These are phyloP conservation scores for Globisporangium camurandrum DNA, from an alignment of 352 stramenopile species.

Conservation along the genomic window DNA sequence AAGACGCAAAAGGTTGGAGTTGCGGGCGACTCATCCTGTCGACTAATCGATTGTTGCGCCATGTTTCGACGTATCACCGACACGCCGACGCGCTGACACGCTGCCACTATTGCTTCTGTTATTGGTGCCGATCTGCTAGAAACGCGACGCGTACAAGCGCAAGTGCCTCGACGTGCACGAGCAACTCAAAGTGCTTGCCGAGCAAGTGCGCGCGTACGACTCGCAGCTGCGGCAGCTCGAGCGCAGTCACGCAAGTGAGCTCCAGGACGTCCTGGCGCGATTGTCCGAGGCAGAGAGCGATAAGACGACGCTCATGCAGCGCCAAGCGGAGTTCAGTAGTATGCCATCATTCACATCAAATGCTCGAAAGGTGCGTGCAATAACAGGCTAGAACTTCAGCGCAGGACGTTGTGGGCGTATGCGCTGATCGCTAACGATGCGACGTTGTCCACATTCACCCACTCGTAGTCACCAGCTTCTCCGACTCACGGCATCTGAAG, in stretches of 20 bases:
- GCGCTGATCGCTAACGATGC: too few relatives aligned
- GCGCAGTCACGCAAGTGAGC: slow-evolving; percentile 41
- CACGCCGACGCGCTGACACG: too few relatives aligned
- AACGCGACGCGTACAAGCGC: slow-evolving; percentile 74
- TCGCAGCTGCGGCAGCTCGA: slow-evolving; percentile 41
- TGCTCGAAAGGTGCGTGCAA: not conserved
- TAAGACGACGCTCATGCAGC: slow-evolving; percentile 57
- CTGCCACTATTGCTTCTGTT: not conserved
- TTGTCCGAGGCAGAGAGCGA: slow-evolving; percentile 58
- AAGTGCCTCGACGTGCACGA: slow-evolving; percentile 80
- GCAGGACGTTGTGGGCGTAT: too few relatives aligned
- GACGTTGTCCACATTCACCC: too few relatives aligned
- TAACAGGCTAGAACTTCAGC: too few relatives aligned
- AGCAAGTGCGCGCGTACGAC: slow-evolving; percentile 37
- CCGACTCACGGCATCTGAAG: too few relatives aligned
- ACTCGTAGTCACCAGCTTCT: too few relatives aligned
- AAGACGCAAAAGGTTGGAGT: slow-evolving; percentile 60
- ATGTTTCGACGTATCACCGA: too few relatives aligned
- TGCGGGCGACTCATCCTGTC: too few relatives aligned
- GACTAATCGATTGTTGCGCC: too few relatives aligned
- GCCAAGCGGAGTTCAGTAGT: slow-evolving; percentile 34
- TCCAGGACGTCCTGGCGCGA: slow-evolving; percentile 61
- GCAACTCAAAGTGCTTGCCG: slow-evolving; percentile 45
- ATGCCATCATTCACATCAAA: slow-evolving; percentile 6
- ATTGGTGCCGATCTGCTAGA: slow-evolving; percentile 28